Percentiles rank a stretch among this genome's conserved stretches.
Conservation (phyloP, 805 yeast species). For the Yarrowia sp. region DNA sequence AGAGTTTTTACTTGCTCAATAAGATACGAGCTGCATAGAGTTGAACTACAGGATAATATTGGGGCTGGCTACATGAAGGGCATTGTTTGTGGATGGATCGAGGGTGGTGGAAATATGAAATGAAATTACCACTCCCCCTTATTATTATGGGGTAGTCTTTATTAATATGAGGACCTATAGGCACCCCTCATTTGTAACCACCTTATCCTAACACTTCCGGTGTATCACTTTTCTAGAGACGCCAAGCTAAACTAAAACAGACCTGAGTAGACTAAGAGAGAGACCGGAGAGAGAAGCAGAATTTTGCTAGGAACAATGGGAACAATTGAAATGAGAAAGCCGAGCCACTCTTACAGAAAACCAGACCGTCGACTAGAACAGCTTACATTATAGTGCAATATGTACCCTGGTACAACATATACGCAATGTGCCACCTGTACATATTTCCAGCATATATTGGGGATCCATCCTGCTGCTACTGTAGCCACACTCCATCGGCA, state of each 20-base stretch:
- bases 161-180: not conserved
- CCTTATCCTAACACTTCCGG: not conserved
- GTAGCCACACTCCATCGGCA: not conserved
- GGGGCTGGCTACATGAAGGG: not conserved
- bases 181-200: not conserved
- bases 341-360: not conserved
- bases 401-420: not conserved
- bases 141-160: not conserved
- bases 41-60: not conserved
- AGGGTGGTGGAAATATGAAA: not conserved
- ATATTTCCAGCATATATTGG: not conserved
- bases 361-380: not conserved
- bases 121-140: not conserved
- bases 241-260: conserved; percentile 10
- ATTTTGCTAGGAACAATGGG: not conserved
- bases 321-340: not conserved
- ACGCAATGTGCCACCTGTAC: not conserved
- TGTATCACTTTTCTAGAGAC: not conserved
- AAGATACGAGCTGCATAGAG: conserved; percentile 22
- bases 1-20: conserved; percentile 18
- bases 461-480: not conserved
- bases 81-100: not conserved
- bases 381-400: not conserved
- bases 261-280: conserved; percentile 1
- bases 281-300: not conserved